A percentile compares a stretch with the other conserved stretches of the same genome.
phyloP scores from a whole-genome alignment of 768 basidiomycete species.

The Lactifluus rugatus region DNA sequence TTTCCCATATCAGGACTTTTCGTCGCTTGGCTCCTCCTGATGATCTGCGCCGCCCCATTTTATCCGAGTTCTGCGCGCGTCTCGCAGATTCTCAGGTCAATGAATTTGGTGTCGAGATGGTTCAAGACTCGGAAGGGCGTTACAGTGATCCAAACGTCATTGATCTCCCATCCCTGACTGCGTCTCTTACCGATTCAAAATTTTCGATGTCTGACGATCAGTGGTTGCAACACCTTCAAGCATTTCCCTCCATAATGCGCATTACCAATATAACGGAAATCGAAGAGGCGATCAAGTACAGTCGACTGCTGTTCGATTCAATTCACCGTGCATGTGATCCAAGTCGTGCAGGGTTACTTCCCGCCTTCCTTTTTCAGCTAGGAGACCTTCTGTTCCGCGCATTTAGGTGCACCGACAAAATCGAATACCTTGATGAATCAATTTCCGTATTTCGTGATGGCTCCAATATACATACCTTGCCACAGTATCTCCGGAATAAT shows the following conservation, averaged over 20 bases:
- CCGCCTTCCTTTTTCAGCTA: accelerated
- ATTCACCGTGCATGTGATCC: not conserved
- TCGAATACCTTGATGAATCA: not conserved
- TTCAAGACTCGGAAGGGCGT: too few species aligned
- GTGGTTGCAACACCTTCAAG: not conserved
- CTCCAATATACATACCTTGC: too few species aligned
- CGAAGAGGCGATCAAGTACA: not conserved
- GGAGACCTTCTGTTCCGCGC: not conserved
- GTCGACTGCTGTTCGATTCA: not conserved
- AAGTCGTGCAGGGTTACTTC: not conserved
- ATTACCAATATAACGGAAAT: not conserved
- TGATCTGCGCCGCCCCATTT: not conserved
- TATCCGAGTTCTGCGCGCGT: not conserved
- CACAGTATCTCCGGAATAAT: too few species aligned
- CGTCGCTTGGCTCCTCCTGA: not conserved
- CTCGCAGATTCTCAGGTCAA: not conserved
- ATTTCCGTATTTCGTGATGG: not conserved
- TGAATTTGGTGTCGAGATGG: too few species aligned
- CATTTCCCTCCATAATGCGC: not conserved
- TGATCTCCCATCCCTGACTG: not conserved
- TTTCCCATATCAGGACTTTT: not conserved
- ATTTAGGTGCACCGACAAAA: not conserved
- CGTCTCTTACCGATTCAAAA: not conserved
- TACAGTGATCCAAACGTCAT: too few species aligned
- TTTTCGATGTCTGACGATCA: not conserved